Evolutionary conservation across 2,329 filamentous ascomycete species (phyloP).

Genomic region (Fusarium mundagurra): DNA sequence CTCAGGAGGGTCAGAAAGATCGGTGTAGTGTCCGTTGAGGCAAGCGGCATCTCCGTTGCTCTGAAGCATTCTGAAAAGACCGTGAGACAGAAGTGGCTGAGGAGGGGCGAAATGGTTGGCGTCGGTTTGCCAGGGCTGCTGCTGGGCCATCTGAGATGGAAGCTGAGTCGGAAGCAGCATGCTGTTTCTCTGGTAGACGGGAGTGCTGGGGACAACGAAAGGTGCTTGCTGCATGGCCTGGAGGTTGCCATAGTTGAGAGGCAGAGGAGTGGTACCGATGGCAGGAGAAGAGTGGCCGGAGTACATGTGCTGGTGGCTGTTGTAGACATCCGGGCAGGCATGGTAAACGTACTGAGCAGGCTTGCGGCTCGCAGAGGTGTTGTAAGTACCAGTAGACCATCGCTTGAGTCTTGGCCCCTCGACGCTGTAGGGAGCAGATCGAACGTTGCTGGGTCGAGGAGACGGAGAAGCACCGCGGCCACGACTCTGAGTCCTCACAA

Average conservation of each 20-base stretch:
- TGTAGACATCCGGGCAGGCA: constrained; percentile 67
- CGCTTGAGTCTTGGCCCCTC: constrained; percentile 75
- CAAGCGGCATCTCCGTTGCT: constrained; percentile 77
- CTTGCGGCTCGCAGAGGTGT: constrained; percentile 63
- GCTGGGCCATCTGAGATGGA: constrained; percentile 63
- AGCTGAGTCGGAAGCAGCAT: constrained; percentile 63
- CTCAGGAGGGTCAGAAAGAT: constrained; percentile 79
- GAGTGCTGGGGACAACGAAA: constrained; percentile 63
- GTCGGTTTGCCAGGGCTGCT: constrained; percentile 60
- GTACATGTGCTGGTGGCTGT: constrained; percentile 63
- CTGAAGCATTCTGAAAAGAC: constrained; percentile 77
- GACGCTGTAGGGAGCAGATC: constrained; percentile 76
- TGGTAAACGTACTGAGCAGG: constrained; percentile 72
- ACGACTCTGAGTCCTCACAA: constrained; percentile 71
- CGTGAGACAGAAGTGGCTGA: constrained; percentile 73
- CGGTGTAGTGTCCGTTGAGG: constrained; percentile 75
- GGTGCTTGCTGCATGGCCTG: constrained; percentile 65
- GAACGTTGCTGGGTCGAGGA: constrained; percentile 69
- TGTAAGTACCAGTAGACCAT: constrained; percentile 82
- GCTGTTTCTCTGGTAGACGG: constrained; percentile 63
- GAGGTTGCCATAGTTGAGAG: constrained; percentile 64
- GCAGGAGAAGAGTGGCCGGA: constrained; percentile 54
- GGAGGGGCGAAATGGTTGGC: constrained; percentile 67
- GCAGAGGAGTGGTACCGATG: constrained; percentile 57
- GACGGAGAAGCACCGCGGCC: constrained; percentile 75